Percentiles rank a stretch among this genome's conserved stretches.
Evolutionary conservation across 2,329 filamentous ascomycete genomes (phyloP).

Genomic region (Didymella exigua): DNA sequence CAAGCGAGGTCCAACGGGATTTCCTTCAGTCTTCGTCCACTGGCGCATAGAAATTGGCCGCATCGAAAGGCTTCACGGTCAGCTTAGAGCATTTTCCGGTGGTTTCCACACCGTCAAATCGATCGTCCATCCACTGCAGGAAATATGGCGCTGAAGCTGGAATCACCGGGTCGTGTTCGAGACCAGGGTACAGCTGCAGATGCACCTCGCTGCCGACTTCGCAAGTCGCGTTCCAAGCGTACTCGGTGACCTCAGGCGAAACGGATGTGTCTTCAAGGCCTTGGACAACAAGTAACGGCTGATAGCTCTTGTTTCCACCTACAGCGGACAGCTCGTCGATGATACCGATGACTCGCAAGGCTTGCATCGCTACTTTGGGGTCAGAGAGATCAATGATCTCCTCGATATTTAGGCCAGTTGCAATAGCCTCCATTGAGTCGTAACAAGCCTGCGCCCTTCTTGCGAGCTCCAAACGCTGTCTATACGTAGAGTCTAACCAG

Average conservation of each 20-base stretch:
- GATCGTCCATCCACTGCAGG: conserved; percentile 1
- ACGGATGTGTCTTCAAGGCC: not conserved
- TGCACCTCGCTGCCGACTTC: conserved; percentile 4
- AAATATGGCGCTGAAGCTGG: not conserved
- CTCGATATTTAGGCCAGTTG: not conserved
- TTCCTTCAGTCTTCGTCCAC: not conserved
- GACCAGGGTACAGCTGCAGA: not conserved
- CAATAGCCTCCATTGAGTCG: conserved; percentile 1
- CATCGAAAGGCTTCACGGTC: not conserved
- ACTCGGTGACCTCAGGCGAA: conserved; percentile 1
- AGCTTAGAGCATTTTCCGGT: not conserved
- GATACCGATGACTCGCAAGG: not conserved
- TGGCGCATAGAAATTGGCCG: not conserved
- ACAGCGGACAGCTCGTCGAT: not conserved
- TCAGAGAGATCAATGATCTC: conserved; percentile 1
- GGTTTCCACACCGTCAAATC: not conserved
- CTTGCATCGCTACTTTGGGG: not conserved
- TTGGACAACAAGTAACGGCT: conserved; percentile 1
- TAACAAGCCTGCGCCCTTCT: conserved; percentile 1
- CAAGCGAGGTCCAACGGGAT: not conserved
- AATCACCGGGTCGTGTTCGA: not conserved
- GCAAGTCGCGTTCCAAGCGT: not conserved
- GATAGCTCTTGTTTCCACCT: not conserved
- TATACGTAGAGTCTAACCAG: not conserved
- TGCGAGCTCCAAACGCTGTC: conserved; percentile 2